phyloP scores from a whole-genome alignment of 164 flowering plant genomes.

The Liquidambar formosana region DNA sequence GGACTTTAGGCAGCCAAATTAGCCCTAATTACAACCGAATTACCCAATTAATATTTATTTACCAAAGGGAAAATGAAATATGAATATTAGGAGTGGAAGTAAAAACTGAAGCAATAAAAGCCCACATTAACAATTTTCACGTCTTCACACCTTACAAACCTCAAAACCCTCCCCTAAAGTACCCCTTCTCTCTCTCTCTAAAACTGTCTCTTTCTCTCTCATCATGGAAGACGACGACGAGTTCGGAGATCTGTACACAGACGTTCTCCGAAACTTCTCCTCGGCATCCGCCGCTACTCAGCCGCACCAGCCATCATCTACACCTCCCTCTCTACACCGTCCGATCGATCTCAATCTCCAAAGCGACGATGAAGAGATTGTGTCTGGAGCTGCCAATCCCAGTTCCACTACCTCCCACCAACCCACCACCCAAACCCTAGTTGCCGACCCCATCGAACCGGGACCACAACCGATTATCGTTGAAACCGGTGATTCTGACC shows the following conservation, averaged over 20 bases:
- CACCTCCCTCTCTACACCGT: constrained; percentile 27
- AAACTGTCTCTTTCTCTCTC: constrained; percentile 4
- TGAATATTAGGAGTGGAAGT: too few species aligned
- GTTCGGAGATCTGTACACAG: constrained; percentile 97
- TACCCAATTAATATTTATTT: too few species aligned
- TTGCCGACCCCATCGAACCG: neutral
- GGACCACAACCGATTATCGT: neutral
- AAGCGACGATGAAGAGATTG: constrained; percentile 32
- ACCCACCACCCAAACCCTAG: constrained; percentile 15
- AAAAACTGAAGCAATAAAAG: neutral
- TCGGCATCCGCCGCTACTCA: constrained; percentile 22
- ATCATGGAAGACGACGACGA: constrained; percentile 95
- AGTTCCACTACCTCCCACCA: constrained; percentile 5
- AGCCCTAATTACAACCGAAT: too few species aligned
- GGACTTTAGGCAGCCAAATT: too few species aligned
- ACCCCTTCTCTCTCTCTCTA: neutral
- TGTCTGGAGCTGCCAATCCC: constrained; percentile 18
- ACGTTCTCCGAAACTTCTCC: constrained; percentile 60
- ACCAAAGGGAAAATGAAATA: too few species aligned
- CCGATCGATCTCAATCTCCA: constrained; percentile 58
- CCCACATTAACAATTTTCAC: neutral
- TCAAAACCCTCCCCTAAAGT: constrained; percentile 23
- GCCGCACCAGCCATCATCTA: constrained; percentile 16
- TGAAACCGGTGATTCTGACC: neutral
- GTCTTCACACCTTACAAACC: constrained; percentile 1